Evolutionary conservation across 345 rosid genomes (phyloP).

Genomic region (Moricandia arvensis): DNA sequence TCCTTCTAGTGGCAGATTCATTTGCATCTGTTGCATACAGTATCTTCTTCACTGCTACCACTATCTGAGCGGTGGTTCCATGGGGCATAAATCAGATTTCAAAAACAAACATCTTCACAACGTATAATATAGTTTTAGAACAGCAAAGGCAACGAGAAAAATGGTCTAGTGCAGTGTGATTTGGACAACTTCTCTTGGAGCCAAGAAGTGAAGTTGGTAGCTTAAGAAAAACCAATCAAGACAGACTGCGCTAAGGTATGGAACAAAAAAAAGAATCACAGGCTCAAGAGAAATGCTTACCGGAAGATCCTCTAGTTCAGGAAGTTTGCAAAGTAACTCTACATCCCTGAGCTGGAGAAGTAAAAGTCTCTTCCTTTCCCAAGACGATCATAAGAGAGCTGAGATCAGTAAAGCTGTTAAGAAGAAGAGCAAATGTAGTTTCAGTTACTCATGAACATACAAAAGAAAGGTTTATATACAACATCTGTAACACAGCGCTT

Average conservation of each 20-base stretch:
- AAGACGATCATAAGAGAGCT: slow-evolving; percentile 66
- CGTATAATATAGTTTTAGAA: background rate
- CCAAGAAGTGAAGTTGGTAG: slow-evolving; percentile 11
- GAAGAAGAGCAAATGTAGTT: background rate
- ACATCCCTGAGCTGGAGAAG: slow-evolving; percentile 77
- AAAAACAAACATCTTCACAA: background rate
- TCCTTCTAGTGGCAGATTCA: slow-evolving; percentile 75
- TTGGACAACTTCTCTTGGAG: background rate
- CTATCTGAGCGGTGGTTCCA: slow-evolving; percentile 50
- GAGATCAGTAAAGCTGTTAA: slow-evolving; percentile 69
- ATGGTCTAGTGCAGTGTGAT: slow-evolving; percentile 1
- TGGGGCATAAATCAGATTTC: background rate
- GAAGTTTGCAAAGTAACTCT: slow-evolving; percentile 78
- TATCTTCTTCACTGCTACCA: slow-evolving; percentile 80
- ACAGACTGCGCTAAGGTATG: background rate
- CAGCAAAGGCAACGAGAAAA: background rate
- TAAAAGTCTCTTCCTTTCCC: slow-evolving; percentile 95
- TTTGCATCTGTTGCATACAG: slow-evolving; percentile 75
- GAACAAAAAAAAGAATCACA: background rate
- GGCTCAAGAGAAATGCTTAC: slow-evolving; percentile 37
- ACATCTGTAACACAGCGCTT: background rate
- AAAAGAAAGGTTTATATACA: background rate
- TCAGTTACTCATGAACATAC: slow-evolving; percentile 1
- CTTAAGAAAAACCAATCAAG: slow-evolving; percentile 2
- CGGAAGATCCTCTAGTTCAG: slow-evolving; percentile 60